These are phyloP conservation scores for Vanrija sp. DNA, from an alignment of 1,284 basidiomycete species.

Conservation along the genomic window DNA sequence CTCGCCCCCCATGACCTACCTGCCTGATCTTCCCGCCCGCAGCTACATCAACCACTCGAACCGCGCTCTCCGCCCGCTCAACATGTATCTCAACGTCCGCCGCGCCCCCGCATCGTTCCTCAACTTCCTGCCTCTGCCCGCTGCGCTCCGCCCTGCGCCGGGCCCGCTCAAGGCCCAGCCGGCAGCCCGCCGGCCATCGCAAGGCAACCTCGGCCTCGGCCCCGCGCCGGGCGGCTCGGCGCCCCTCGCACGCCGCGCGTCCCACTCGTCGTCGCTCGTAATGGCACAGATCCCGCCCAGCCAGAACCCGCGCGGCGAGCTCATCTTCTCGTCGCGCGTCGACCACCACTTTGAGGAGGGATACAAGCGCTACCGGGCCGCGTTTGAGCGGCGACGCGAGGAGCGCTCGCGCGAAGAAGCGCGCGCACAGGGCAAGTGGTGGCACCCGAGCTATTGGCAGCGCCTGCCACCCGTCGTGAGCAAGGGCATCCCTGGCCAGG, in stretches of 20 bases:
- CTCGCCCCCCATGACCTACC: background rate
- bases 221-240: conserved; percentile 38
- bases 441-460: background rate
- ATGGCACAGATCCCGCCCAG: conserved; percentile 84
- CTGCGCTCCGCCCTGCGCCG: conserved; percentile 58
- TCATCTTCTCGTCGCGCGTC: conserved; percentile 90
- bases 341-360: conserved; percentile 77
- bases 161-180: conserved; percentile 39
- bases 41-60: conserved; percentile 98
- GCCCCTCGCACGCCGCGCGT: conserved; percentile 14
- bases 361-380: conserved; percentile 85
- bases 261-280: conserved; percentile 29
- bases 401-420: conserved; percentile 53
- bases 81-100: conserved; percentile 94
- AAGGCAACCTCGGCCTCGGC: conserved; percentile 20
- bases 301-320: conserved; percentile 85
- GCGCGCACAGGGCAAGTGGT: conserved; percentile 16
- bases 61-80: conserved; percentile 81
- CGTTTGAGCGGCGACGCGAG: conserved; percentile 79
- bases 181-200: conserved; percentile 37
- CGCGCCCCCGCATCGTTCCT: conserved; percentile 56
- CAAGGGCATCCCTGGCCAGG: too few relatives aligned
- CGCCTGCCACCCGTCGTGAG: too few relatives aligned
- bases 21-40: background rate
- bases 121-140: conserved; percentile 61